Base-by-base conservation (phyloP, 257 asterid genomes). In the Verbena officinalis region DNA sequence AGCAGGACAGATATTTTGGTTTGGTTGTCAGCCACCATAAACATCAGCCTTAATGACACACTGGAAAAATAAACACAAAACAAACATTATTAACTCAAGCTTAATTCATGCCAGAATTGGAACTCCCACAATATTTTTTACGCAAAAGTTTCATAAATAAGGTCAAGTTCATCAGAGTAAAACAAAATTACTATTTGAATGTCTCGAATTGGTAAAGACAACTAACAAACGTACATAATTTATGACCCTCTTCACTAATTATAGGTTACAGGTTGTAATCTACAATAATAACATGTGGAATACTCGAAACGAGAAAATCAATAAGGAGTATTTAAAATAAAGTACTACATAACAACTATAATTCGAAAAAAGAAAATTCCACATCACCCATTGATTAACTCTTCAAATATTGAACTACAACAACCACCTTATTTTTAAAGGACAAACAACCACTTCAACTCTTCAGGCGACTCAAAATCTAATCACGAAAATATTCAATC, bases 1-100 rank as follows among this genome's bases (percentile, higher is more conserved):
- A 55, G 73, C 39, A 55, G 39, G 44, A 59, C 60, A 17, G n/a
- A 38, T 11, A 17, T 40, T 36, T 30, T 33, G 7, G 48, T 43
- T 53, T 52, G 67, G 17, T 60, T 75, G 56, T 64, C 73, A 66
- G 75, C 55, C 57, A 63, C 49, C 59, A 63, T 45, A 54, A 22
- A 17, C 14, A 59, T 24, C 24, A 12, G 30, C 40, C 51, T 24
- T 31, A 39, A 13, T 31, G 7, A 70, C 33, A 21, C 58, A 49
- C 76, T 75, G 55, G 13, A 36, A 23, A 43, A 10, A 27, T 6
- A 45, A 49, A 31, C n/a, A 50, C 9, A 33, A 45, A 20, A 63
- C 7, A 55, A 36, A 19, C 23, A 66, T 13, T 49, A 60, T 19
- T 36, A 44, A 20, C 42, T 52, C 20, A 33, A 34, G 15, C 11